phyloP scores from a whole-genome alignment of 106 monocot genomes.

The Platanthera guangdongensis region DNA sequence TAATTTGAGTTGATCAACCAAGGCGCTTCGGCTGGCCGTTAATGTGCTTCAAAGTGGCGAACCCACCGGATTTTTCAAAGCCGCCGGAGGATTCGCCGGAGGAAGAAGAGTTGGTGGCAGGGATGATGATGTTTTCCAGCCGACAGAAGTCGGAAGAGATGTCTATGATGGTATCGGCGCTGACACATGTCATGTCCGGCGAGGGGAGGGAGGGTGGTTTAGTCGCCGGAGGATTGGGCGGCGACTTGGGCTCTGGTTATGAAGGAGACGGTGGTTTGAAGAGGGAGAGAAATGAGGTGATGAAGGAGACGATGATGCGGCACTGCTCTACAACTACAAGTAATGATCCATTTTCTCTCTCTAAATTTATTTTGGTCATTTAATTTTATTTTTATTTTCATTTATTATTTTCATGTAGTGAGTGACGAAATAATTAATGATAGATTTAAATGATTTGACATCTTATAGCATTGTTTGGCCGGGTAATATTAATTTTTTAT shows the following conservation, averaged over 20 bases:
- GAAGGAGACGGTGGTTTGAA: not conserved
- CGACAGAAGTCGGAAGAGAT: constrained; percentile 13
- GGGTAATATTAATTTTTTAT: not conserved
- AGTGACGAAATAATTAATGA: not conserved
- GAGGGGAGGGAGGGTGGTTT: not conserved
- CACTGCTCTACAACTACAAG: not conserved
- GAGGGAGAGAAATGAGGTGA: constrained; percentile 12
- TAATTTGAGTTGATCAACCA: not conserved
- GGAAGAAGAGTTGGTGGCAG: not conserved
- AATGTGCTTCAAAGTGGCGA: constrained; percentile 20
- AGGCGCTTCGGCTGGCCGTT: not conserved
- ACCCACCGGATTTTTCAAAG: not conserved
- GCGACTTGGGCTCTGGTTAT: no score
- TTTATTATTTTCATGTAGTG: not conserved
- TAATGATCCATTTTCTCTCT: not conserved
- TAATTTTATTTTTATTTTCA: not conserved
- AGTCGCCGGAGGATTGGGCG: no score
- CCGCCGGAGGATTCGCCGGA: not conserved
- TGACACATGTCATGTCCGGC: constrained; percentile 27
- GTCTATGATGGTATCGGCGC: constrained; percentile 31
- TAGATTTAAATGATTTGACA: not conserved
- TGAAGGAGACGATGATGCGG: not conserved
- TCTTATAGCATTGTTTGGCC: not conserved
- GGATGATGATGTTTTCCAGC: not conserved
- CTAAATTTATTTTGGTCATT: not conserved